Evolutionary conservation across 2,329 filamentous ascomycete species (phyloP).

Genomic region (Verticillium isaacii): DNA sequence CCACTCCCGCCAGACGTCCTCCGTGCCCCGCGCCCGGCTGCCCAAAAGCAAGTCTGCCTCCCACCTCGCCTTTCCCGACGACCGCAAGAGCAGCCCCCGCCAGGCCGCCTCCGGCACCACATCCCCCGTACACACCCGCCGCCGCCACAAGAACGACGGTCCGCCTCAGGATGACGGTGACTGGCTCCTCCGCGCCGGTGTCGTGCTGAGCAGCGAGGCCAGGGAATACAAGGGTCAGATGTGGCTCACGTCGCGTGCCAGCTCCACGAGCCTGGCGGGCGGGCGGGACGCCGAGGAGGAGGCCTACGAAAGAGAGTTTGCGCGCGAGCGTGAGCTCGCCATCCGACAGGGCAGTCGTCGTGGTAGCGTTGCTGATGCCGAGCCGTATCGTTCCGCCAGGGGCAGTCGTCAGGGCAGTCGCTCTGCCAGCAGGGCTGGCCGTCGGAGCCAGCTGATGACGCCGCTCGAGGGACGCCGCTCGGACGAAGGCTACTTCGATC

Average conservation of each 20-base stretch:
- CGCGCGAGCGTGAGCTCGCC: conserved; percentile 41
- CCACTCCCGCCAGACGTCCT: conserved; percentile 38
- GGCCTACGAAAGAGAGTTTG: conserved; percentile 45
- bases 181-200: conserved; percentile 61
- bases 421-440: conserved; percentile 41
- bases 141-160: conserved; percentile 8
- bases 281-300: conserved; percentile 48
- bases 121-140: conserved; percentile 21
- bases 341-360: conserved; percentile 44
- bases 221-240: conserved; percentile 65
- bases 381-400: conserved; percentile 5
- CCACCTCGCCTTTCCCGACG: conserved; percentile 35
- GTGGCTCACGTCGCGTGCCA: conserved; percentile 62
- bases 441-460: conserved; percentile 37
- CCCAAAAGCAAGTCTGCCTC: conserved; percentile 61
- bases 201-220: conserved; percentile 55
- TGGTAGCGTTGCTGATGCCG: conserved; percentile 35
- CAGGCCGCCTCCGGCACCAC: conserved; percentile 21
- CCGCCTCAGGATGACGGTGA: conserved; percentile 42
- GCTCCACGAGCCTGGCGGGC: conserved; percentile 56
- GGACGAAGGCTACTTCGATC: conserved; percentile 40
- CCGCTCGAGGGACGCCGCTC: conserved; percentile 32
- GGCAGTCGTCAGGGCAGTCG: conserved; percentile 35
- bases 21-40: conserved; percentile 30
- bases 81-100: conserved; percentile 8